Evolutionary conservation across 2,329 filamentous ascomycete species (phyloP).

Genomic region (Colletotrichum cuscutae): DNA sequence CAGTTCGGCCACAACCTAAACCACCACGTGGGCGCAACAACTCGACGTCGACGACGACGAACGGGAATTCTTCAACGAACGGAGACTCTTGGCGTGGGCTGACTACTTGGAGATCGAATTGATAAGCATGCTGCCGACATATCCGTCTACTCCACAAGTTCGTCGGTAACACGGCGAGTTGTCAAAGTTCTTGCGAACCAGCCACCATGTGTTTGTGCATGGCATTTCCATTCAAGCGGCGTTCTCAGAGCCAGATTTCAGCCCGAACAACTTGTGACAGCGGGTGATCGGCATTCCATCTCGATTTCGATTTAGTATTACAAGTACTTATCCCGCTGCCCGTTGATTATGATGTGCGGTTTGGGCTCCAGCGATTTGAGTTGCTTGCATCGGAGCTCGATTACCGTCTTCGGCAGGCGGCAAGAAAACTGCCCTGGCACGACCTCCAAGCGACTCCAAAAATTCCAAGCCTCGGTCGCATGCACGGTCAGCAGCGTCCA

Average conservation of each 20-base stretch:
- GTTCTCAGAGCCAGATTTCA: neutral
- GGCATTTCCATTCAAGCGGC: neutral
- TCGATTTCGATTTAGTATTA: neutral
- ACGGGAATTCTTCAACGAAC: neutral
- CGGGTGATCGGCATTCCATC: neutral
- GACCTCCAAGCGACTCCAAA: neutral
- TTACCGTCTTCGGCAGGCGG: slow-evolving; percentile 30
- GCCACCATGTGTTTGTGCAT: neutral
- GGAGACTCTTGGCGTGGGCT: neutral
- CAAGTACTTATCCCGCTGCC: neutral
- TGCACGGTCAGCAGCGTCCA: neutral
- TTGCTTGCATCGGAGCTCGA: slow-evolving; percentile 17
- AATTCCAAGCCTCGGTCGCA: neutral
- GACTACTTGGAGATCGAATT: neutral
- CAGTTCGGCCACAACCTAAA: slow-evolving; percentile 10
- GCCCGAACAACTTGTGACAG: neutral
- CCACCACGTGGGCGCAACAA: slow-evolving; percentile 12
- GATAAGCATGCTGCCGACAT: neutral
- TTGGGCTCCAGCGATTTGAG: neutral
- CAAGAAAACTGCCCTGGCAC: neutral
- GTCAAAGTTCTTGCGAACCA: neutral
- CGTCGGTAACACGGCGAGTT: neutral
- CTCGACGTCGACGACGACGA: slow-evolving; percentile 17
- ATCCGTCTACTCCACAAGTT: neutral
- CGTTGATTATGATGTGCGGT: neutral